Evolutionary conservation across 164 flowering plant species (phyloP).

Genomic region (Brasenia schreberi): DNA sequence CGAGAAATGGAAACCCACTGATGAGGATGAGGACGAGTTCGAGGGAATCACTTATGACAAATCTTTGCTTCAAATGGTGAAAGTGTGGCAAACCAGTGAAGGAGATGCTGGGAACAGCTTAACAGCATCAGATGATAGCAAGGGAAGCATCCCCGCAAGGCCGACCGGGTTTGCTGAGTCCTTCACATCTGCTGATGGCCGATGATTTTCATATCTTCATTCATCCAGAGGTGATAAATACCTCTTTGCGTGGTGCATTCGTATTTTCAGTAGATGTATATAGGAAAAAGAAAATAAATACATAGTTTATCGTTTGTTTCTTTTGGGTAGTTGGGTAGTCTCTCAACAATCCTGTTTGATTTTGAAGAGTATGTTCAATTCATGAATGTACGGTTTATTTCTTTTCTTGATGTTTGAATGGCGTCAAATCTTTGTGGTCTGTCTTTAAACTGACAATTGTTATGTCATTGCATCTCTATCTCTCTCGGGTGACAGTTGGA

Average conservation of each 20-base stretch:
- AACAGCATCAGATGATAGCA: conserved; percentile 38
- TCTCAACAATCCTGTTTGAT: no score
- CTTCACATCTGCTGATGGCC: conserved; percentile 58
- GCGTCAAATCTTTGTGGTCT: no score
- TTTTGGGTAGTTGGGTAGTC: no score
- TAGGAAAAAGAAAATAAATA: background rate
- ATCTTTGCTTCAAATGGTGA: conserved; percentile 14
- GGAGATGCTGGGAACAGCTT: background rate
- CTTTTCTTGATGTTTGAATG: no score
- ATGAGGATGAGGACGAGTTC: conserved; percentile 8
- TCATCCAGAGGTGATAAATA: background rate
- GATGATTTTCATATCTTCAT: conserved; percentile 7
- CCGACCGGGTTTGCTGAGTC: conserved; percentile 64
- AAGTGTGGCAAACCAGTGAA: conserved; percentile 15
- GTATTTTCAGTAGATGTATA: conserved; percentile 7
- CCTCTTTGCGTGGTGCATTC: background rate
- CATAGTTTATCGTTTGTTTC: no score
- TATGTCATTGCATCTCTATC: no score
- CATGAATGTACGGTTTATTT: no score
- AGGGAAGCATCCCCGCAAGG: conserved; percentile 60
- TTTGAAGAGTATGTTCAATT: no score
- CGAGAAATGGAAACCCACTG: conserved; percentile 18
- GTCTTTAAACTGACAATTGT: no score
- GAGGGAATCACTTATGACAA: conserved; percentile 7
- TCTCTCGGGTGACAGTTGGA: no score